A percentile compares a stretch with the other conserved stretches of the same genome.
Conservation (phyloP, 371 early-diverging fungal species). For the Mucor piriformis region DNA sequence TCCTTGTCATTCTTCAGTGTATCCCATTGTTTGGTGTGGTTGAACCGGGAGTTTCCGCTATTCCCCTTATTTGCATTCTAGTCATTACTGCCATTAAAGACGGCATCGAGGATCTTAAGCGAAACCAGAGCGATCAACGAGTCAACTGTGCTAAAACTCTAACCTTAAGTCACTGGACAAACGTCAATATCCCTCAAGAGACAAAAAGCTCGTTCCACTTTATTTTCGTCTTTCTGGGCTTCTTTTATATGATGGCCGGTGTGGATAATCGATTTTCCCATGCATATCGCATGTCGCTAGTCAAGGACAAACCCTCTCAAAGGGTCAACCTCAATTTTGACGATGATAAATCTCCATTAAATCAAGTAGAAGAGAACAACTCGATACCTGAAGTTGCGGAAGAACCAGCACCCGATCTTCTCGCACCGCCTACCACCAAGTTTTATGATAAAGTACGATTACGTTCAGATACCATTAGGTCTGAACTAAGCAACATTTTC, state of each 20-base stretch:
- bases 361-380: conserved; percentile 10
- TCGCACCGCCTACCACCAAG: not conserved
- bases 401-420: not conserved
- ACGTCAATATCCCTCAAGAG: conserved; percentile 50
- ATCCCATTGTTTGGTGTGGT: conserved; percentile 74
- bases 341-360: conserved; percentile 15
- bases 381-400: conserved; percentile 3
- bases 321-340: conserved; percentile 12
- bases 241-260: conserved; percentile 35
- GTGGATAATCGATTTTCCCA: conserved; percentile 26
- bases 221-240: conserved; percentile 31
- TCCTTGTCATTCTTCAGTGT: conserved; percentile 83
- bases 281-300: conserved; percentile 27
- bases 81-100: conserved; percentile 90
- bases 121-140: conserved; percentile 80
- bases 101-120: conserved; percentile 91
- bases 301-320: conserved; percentile 8
- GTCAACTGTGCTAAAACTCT: conserved; percentile 65
- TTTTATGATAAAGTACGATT: conserved; percentile 19
- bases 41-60: conserved; percentile 76
- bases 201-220: conserved; percentile 27
- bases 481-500: conserved; percentile 35
- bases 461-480: conserved; percentile 38
- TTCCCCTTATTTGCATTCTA: conserved; percentile 85
- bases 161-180: conserved; percentile 56